Base-by-base conservation (phyloP, 768 basidiomycete genomes). In the Auriscalpium orientale region DNA sequence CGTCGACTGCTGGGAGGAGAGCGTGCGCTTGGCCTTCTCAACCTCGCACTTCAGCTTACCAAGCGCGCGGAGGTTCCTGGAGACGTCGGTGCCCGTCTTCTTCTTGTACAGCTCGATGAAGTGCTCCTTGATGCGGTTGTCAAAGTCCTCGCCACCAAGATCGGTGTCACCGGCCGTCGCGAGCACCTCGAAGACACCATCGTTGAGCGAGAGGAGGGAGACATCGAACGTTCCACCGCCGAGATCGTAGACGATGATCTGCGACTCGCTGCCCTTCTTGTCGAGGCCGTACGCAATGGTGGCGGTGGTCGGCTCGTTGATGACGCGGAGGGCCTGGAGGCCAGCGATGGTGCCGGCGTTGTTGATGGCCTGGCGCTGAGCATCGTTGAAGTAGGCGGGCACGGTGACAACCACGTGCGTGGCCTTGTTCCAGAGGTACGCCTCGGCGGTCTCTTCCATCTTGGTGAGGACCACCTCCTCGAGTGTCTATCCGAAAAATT, bases 151-250 rank as follows among this genome's bases (percentile, higher is more conserved):
- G n/a, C n/a, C n/a, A n/a, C n/a, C n/a, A n/a, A n/a, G n/a, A n/a
- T n/a, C n/a, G n/a, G n/a, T 40, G 38, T 40, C 38, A 40, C 38
- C 38, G 16, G 38, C 38, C 10, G 38, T 40, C 10, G 38, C 38
- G 10, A 9, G 9, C 38, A 40, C 38, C 16, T 16, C 38, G 38
- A 40, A 40, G 38, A 40, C 38, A 40, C 38, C 38, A 9, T 40
- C 38, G 9, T 40, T 73, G 68, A 81, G 80, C 57, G 78, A 75
- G 49, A 80, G 71, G 51, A 81, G 75, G 56, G 80, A 81, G 54
- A 80, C 80, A 77, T 81, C 79, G 74, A 81, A 80, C 56, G 79
- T 80, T 63, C 80, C 79, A 69, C 79, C 79, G 59, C 79, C 79
- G 53, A 81, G 71, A 68, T 81, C 79, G 76, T 78, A 79, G 67